Evolutionary conservation across 164 flowering plant genomes (phyloP).

Genomic region (Taxillus chinensis): DNA sequence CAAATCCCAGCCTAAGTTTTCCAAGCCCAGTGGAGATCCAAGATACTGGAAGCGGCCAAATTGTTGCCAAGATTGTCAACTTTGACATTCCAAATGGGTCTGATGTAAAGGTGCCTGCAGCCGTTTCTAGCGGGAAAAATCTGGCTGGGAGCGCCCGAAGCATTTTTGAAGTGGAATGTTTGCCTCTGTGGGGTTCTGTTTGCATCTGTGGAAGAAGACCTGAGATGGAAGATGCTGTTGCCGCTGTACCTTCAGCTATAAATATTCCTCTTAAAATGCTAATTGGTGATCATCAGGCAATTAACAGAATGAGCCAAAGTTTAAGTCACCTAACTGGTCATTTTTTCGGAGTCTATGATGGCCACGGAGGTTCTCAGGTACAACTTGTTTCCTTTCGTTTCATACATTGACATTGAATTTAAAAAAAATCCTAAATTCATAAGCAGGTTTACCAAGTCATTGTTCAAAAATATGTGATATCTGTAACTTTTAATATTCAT

Average conservation of each 20-base stretch:
- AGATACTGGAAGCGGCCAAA: slow-evolving; percentile 12
- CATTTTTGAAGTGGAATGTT: slow-evolving; percentile 28
- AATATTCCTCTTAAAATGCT: slow-evolving; percentile 38
- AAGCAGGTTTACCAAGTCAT: not conserved
- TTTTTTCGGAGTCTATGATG: slow-evolving; percentile 43
- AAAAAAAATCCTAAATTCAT: not conserved
- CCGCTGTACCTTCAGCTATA: slow-evolving; percentile 24
- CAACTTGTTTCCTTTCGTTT: not conserved
- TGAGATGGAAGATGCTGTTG: slow-evolving; percentile 44
- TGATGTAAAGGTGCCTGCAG: slow-evolving; percentile 15
- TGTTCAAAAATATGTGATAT: too few species aligned
- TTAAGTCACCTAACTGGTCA: slow-evolving; percentile 26
- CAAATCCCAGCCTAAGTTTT: slow-evolving; percentile 13
- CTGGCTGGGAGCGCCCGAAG: slow-evolving; percentile 14
- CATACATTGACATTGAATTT: not conserved
- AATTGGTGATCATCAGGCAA: slow-evolving; percentile 12
- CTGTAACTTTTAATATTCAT: too few species aligned
- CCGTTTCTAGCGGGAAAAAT: slow-evolving; percentile 17
- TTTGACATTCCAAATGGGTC: slow-evolving; percentile 18
- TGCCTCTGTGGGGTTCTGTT: slow-evolving; percentile 41
- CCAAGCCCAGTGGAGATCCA: slow-evolving; percentile 18
- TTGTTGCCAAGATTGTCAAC: slow-evolving; percentile 25
- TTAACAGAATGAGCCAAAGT: slow-evolving; percentile 21
- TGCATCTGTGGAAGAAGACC: slow-evolving; percentile 30
- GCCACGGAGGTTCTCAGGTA: slow-evolving; percentile 46